phyloP scores from a whole-genome alignment of 108 stramenopile genomes.

The Cyclostephanos tholiformis region DNA sequence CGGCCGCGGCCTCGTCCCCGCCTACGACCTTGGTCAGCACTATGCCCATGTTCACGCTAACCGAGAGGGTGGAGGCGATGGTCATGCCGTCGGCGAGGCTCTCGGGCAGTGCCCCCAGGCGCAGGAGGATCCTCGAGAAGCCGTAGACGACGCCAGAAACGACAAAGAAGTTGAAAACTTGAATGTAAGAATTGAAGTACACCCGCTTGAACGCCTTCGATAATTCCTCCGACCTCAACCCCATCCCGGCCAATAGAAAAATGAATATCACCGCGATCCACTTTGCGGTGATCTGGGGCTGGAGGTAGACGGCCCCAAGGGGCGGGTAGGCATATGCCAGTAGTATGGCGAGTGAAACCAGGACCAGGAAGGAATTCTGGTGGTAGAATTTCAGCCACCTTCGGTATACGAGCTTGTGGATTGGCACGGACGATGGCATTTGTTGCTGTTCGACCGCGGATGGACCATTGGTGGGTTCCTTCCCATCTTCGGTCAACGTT shows the following conservation, averaged over 20 bases:
- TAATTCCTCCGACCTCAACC: conserved; percentile 82
- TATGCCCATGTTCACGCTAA: conserved; percentile 84
- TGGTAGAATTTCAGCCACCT: conserved; percentile 28
- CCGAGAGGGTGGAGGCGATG: conserved; percentile 70
- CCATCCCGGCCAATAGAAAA: conserved; percentile 77
- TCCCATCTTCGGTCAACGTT: background rate
- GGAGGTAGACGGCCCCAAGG: conserved; percentile 73
- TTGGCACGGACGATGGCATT: background rate
- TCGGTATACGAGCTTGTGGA: conserved; percentile 15
- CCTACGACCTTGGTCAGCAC: conserved; percentile 77
- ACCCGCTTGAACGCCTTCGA: conserved; percentile 66
- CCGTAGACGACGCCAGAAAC: conserved; percentile 67
- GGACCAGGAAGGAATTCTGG: conserved; percentile 63
- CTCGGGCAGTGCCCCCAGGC: conserved; percentile 42
- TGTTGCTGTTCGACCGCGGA: background rate
- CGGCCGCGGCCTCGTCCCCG: conserved; percentile 86
- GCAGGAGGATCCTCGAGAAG: conserved; percentile 54
- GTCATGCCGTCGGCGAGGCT: conserved; percentile 83
- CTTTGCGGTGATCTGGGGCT: conserved; percentile 75
- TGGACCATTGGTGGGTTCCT: background rate
- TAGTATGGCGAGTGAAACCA: conserved; percentile 61
- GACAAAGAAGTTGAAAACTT: conserved; percentile 75
- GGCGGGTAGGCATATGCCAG: conserved; percentile 85
- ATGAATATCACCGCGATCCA: conserved; percentile 83
- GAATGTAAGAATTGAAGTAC: conserved; percentile 75